These are phyloP conservation scores for Hypoxylon rickii DNA, from an alignment of 495 filamentous ascomycete genomes.

Conservation along the genomic window DNA sequence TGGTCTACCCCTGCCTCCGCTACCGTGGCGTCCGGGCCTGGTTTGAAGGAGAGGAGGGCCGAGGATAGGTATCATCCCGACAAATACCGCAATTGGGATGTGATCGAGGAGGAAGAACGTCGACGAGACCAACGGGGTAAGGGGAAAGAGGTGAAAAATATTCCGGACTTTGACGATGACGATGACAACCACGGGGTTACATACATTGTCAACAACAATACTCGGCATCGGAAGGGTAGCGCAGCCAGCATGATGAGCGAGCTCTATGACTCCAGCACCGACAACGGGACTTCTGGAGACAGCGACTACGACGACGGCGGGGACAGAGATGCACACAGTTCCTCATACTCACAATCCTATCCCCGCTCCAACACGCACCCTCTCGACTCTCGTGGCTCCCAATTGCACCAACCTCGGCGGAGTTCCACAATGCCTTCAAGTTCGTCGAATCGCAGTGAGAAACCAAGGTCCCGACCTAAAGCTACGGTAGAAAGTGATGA, in stretches of 20 bases:
- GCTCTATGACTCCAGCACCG: conserved; percentile 37
- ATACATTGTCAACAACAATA: conserved; percentile 22
- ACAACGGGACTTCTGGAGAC: conserved; percentile 7
- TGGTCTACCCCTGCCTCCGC: conserved; percentile 1
- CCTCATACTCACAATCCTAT: conserved; percentile 28
- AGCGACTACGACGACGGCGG: not conserved
- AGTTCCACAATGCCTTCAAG: conserved; percentile 19
- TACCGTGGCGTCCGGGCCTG: conserved; percentile 1
- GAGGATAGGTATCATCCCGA: conserved; percentile 34
- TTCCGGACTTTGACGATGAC: conserved; percentile 2
- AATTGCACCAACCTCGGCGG: conserved; percentile 12
- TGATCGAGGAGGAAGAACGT: conserved; percentile 23
- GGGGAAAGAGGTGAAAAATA: conserved; percentile 24
- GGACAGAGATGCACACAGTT: conserved; percentile 7
- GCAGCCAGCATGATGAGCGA: conserved; percentile 26
- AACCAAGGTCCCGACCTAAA: not conserved
- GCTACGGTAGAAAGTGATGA: conserved; percentile 9
- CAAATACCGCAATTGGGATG: conserved; percentile 36
- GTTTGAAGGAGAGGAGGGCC: conserved; percentile 10
- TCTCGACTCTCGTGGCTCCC: conserved; percentile 14
- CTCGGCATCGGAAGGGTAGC: conserved; percentile 25
- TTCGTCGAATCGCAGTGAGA: conserved; percentile 15
- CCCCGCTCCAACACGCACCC: conserved; percentile 19
- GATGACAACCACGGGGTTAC: conserved; percentile 32
- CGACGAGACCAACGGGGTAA: conserved; percentile 1